Evolutionary conservation across 2,329 filamentous ascomycete genomes (phyloP).

Genomic region (Colletotrichum agaves): DNA sequence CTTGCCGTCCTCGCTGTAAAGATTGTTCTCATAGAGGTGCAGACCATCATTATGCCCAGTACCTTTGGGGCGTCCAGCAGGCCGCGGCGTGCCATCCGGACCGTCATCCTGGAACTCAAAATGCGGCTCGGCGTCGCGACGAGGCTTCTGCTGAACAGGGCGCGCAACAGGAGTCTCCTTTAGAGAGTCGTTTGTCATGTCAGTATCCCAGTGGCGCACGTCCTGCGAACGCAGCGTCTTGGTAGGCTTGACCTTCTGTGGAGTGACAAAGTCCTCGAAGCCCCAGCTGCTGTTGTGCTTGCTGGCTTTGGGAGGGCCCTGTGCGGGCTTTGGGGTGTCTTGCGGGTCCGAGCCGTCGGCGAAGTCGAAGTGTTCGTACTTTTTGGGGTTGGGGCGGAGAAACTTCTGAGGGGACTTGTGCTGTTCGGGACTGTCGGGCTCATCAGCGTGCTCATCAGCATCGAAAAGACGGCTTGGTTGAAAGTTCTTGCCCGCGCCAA

Average conservation of each 20-base stretch:
- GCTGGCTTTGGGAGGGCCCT: slow-evolving; percentile 57
- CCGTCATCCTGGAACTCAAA: slow-evolving; percentile 86
- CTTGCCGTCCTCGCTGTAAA: slow-evolving; percentile 70
- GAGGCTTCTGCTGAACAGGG: slow-evolving; percentile 71
- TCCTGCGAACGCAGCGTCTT: slow-evolving; percentile 74
- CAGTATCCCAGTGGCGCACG: slow-evolving; percentile 81
- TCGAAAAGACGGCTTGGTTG: slow-evolving; percentile 73
- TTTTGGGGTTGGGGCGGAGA: slow-evolving; percentile 77
- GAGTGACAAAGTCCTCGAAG: slow-evolving; percentile 89
- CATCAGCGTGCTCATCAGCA: slow-evolving; percentile 56
- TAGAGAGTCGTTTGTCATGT: slow-evolving; percentile 65
- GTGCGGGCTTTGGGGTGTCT: slow-evolving; percentile 57
- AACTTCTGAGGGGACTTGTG: slow-evolving; percentile 53
- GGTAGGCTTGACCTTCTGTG: slow-evolving; percentile 73
- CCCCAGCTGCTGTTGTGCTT: slow-evolving; percentile 84
- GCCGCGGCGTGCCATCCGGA: slow-evolving; percentile 61
- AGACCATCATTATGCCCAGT: slow-evolving; percentile 74
- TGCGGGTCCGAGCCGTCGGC: slow-evolving; percentile 69
- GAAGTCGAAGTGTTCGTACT: slow-evolving; percentile 89
- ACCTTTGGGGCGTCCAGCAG: slow-evolving; percentile 60
- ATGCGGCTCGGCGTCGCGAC: slow-evolving; percentile 83
- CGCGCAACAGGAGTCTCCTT: slow-evolving; percentile 65
- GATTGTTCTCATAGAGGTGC: slow-evolving; percentile 80
- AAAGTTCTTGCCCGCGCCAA: slow-evolving; percentile 69
- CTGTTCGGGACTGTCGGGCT: slow-evolving; percentile 55